These are phyloP conservation scores for Hypoxylon crocopeplum DNA, from an alignment of 495 filamentous ascomycete species.

Conservation along the genomic window DNA sequence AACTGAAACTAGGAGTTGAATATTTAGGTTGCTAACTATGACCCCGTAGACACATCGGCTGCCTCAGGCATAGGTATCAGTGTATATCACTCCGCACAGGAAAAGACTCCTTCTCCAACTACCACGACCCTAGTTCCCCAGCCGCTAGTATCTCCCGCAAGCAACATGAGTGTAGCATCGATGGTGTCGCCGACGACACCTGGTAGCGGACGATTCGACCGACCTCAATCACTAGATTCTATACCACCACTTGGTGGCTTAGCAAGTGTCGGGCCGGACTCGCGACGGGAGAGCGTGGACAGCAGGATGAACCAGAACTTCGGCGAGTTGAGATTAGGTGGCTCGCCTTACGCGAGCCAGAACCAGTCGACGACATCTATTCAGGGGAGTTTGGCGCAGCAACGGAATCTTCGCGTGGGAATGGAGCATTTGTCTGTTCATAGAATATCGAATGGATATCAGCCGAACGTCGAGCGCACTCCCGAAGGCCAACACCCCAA, in stretches of 20 bases:
- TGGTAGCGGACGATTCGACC: slow-evolving; percentile 51
- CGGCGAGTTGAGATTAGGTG: slow-evolving; percentile 69
- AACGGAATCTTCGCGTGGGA: slow-evolving; percentile 56
- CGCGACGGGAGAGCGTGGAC: slow-evolving; percentile 79
- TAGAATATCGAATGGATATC: slow-evolving; percentile 70
- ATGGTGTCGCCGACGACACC: slow-evolving; percentile 62
- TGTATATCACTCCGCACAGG: slow-evolving; percentile 53
- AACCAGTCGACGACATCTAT: slow-evolving; percentile 82
- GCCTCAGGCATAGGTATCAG: slow-evolving; percentile 53
- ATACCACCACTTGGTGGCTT: slow-evolving; percentile 31
- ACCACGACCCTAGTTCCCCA: slow-evolving; percentile 50
- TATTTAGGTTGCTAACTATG: slow-evolving; percentile 25
- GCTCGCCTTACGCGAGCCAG: slow-evolving; percentile 73
- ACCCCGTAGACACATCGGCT: slow-evolving; percentile 55
- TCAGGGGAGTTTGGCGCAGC: slow-evolving; percentile 57
- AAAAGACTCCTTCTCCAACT: slow-evolving; percentile 62
- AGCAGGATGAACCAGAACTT: slow-evolving; percentile 77
- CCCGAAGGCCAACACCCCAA: slow-evolving; percentile 57
- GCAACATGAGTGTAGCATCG: slow-evolving; percentile 62
- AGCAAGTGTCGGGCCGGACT: slow-evolving; percentile 45
- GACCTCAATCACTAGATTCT: slow-evolving; percentile 55
- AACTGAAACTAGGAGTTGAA: neutral
- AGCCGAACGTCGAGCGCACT: slow-evolving; percentile 61
- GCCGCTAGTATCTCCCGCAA: slow-evolving; percentile 54
- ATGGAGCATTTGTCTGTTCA: slow-evolving; percentile 52